Percentiles rank a stretch among this genome's conserved stretches.
These are phyloP conservation scores for Aegilops longissima DNA, from an alignment of 176 grass and related monocot genomes.

Conservation along the genomic window DNA sequence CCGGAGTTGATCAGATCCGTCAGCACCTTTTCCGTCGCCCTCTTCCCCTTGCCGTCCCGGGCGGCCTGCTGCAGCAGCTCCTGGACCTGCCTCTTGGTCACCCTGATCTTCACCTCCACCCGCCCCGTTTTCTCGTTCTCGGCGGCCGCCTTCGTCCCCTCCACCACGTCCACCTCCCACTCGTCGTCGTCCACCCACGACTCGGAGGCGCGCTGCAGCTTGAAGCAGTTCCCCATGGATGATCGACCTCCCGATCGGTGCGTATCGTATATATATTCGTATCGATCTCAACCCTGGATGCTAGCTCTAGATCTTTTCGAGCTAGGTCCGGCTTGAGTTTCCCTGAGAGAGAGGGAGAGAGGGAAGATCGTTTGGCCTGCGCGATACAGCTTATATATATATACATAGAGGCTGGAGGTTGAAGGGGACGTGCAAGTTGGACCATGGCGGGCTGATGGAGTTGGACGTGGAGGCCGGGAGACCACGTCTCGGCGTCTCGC, in stretches of 20 bases:
- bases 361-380: neutral
- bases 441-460: neutral
- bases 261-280: neutral
- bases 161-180: constrained; percentile 27
- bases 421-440: constrained; percentile 16
- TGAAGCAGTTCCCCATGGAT: constrained; percentile 67
- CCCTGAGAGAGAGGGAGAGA: neutral
- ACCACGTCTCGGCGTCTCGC: constrained; percentile 3
- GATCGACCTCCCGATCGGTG: neutral
- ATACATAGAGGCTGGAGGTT: neutral
- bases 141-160: neutral
- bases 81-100: constrained; percentile 60
- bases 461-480: neutral
- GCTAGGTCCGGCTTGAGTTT: neutral
- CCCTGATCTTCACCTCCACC: constrained; percentile 58
- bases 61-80: constrained; percentile 43
- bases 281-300: neutral
- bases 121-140: neutral
- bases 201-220: constrained; percentile 16
- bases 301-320: neutral
- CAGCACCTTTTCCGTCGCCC: constrained; percentile 33
- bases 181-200: constrained; percentile 61
- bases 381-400: constrained; percentile 28
- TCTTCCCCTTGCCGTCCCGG: constrained; percentile 11
- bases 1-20: constrained; percentile 38